A percentile compares a stretch with the other conserved stretches of the same genome.
Conservation (phyloP, 2,329 filamentous ascomycete genomes). For the Nemania sp. region DNA sequence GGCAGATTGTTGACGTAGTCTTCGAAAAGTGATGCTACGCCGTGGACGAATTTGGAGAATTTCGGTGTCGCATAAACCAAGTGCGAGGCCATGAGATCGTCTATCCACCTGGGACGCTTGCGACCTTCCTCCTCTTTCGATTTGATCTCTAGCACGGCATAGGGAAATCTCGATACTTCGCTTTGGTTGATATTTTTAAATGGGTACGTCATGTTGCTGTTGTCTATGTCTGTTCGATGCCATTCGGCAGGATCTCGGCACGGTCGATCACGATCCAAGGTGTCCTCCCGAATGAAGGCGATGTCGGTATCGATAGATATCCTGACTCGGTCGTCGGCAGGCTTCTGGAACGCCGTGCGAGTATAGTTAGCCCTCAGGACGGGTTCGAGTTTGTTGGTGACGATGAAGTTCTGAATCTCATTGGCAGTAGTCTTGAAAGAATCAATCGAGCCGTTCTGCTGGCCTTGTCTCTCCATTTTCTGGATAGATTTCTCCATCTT, state of each 20-base stretch:
- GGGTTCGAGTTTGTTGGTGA: conserved; percentile 77
- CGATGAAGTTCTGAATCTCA: conserved; percentile 80
- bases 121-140: conserved; percentile 67
- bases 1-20: conserved; percentile 95
- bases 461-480: conserved; percentile 81
- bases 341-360: conserved; percentile 95
- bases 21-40: conserved; percentile 88
- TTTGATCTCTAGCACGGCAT: conserved; percentile 91
- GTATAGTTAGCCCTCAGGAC: conserved; percentile 90
- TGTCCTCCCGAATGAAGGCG: conserved; percentile 79
- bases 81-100: conserved; percentile 90
- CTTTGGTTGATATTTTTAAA: conserved; percentile 87
- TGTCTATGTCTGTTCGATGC: conserved; percentile 91
- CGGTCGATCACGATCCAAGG: conserved; percentile 79
- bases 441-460: conserved; percentile 67
- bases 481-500: conserved; percentile 87
- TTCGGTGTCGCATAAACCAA: conserved; percentile 85
- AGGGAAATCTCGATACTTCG: conserved; percentile 89
- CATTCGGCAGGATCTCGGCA: conserved; percentile 87
- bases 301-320: conserved; percentile 93
- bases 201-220: conserved; percentile 79
- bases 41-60: conserved; percentile 97
- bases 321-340: conserved; percentile 84
- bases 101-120: conserved; percentile 82
- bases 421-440: conserved; percentile 73